Conservation (phyloP, 345 rosid species). For the Punica granatum region DNA sequence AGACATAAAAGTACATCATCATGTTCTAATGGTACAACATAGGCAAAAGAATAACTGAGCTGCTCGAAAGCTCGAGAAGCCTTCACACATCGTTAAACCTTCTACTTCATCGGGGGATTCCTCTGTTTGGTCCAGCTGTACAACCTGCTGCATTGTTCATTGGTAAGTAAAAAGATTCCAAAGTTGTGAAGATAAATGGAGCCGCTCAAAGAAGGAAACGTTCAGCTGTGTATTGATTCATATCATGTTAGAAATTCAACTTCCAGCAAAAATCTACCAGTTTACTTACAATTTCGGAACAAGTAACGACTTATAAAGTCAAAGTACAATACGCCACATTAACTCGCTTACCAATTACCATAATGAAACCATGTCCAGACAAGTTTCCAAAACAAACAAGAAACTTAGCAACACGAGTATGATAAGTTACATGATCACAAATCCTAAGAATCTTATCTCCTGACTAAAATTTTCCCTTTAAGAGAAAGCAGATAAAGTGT, state of each 20-base stretch:
- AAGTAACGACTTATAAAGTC: too few relatives aligned
- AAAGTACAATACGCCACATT: too few relatives aligned
- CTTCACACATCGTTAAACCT: neutral
- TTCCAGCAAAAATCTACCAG: too few relatives aligned
- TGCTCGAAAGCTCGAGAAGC: neutral
- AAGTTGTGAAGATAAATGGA: neutral
- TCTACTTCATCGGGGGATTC: neutral
- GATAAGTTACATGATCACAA: neutral
- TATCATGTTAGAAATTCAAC: too few relatives aligned
- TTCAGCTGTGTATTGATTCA: neutral
- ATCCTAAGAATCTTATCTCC: neutral
- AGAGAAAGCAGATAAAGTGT: neutral
- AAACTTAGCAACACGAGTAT: neutral
- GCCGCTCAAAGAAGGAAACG: neutral
- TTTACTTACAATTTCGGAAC: too few relatives aligned
- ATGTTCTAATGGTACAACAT: neutral
- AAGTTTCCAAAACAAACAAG: neutral
- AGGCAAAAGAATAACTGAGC: neutral
- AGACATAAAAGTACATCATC: neutral
- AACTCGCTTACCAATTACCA: neutral
- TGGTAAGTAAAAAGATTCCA: neutral
- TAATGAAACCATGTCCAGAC: neutral
- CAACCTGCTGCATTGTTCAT: neutral
- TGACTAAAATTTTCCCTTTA: neutral
- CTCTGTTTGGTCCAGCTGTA: neutral